phyloP scores from a whole-genome alignment of 176 grass and related monocot species.

The Neostapfia colusana region DNA sequence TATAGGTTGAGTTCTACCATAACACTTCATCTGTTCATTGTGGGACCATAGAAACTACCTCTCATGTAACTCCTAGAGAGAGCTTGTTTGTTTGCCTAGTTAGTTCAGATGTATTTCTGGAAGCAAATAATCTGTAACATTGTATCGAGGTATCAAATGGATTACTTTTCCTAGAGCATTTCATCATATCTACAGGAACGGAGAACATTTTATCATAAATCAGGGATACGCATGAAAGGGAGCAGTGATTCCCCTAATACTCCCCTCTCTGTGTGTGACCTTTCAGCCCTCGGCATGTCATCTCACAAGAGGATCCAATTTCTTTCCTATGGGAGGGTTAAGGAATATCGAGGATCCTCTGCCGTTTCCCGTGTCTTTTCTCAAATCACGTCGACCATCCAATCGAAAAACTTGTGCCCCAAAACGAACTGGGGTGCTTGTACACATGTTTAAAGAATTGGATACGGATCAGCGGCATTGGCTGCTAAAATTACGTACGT shows the following conservation, averaged over 20 bases:
- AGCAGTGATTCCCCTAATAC: background rate
- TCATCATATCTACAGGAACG: no score
- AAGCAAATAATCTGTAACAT: slow-evolving; percentile 36
- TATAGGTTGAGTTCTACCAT: background rate
- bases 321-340: no score
- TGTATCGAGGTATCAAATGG: background rate
- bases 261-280: background rate
- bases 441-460: no score
- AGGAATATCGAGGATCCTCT: no score
- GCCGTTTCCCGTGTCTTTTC: no score
- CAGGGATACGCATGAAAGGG: background rate
- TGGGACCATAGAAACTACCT: background rate
- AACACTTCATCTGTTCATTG: background rate
- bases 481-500: background rate
- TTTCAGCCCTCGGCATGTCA: no score
- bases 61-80: slow-evolving; percentile 30
- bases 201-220: background rate
- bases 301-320: no score
- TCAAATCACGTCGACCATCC: no score
- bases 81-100: background rate
- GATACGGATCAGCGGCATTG: background rate
- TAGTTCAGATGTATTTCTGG: background rate
- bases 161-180: background rate
- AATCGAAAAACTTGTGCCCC: no score
- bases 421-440: no score